Evolutionary conservation across 1,139 yeast species (phyloP).

Genomic region (Suhomyces ambrosiae): DNA sequence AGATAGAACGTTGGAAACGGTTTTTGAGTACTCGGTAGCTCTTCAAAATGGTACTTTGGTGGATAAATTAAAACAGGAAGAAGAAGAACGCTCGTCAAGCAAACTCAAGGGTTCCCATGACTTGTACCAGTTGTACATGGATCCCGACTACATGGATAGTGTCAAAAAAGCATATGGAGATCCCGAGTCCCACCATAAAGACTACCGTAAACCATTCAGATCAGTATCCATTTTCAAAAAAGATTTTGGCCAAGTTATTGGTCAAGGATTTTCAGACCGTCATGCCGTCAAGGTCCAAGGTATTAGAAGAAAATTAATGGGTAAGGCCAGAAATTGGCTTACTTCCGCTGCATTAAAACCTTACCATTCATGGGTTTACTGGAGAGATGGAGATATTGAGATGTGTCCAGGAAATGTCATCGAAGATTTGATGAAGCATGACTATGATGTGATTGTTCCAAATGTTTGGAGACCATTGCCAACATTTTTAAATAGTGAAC

Average conservation of each 20-base stretch:
- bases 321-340: conserved; percentile 87
- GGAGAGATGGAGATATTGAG: conserved; percentile 92
- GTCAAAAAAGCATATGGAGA: conserved; percentile 60
- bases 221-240: conserved; percentile 75
- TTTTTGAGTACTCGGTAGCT: conserved; percentile 65
- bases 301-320: conserved; percentile 83
- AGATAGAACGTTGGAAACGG: conserved; percentile 71
- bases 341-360: conserved; percentile 76
- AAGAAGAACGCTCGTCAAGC: conserved; percentile 29
- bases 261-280: conserved; percentile 87
- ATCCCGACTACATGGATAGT: conserved; percentile 58
- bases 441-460: conserved; percentile 83
- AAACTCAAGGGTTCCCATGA: conserved; percentile 55
- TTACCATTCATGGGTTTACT: conserved; percentile 90
- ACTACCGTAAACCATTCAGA: conserved; percentile 71
- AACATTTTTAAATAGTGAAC: conserved; percentile 72
- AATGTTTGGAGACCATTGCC: conserved; percentile 91
- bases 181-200: conserved; percentile 58
- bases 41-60: conserved; percentile 71
- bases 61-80: conserved; percentile 48
- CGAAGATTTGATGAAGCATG: conserved; percentile 72
- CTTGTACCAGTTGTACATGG: conserved; percentile 70
- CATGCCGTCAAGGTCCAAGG: conserved; percentile 92
- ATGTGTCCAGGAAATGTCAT: conserved; percentile 78
- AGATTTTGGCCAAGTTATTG: conserved; percentile 82